These are phyloP conservation scores for Thermothielavioides terrestris DNA, from an alignment of 495 filamentous ascomycete species.

Conservation along the genomic window DNA sequence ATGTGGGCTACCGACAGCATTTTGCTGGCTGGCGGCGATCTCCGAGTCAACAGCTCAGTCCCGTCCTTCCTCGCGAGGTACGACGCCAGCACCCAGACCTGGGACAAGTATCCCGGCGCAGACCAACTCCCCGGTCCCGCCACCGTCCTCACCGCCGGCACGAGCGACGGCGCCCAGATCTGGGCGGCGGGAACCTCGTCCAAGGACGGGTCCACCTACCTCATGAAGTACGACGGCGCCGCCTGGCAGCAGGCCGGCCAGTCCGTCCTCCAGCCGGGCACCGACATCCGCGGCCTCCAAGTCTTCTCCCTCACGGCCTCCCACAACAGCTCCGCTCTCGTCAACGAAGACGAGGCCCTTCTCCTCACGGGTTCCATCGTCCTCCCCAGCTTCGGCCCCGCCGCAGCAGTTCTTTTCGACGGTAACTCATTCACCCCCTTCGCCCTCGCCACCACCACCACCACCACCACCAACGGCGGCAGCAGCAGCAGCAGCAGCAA, in stretches of 20 bases:
- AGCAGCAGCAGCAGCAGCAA: background rate
- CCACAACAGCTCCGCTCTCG: conserved; percentile 55
- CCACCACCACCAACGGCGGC: conserved; percentile 49
- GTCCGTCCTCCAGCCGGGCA: conserved; percentile 48
- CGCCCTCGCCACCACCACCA: conserved; percentile 59
- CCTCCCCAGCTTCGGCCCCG: conserved; percentile 64
- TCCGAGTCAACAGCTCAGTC: conserved; percentile 55
- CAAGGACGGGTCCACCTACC: conserved; percentile 57
- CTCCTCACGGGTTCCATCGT: conserved; percentile 72
- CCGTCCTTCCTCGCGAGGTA: conserved; percentile 65
- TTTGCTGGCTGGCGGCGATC: conserved; percentile 67
- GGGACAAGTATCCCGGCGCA: conserved; percentile 58
- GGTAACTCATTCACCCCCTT: conserved; percentile 71
- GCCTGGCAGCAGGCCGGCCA: conserved; percentile 46
- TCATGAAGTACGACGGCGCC: conserved; percentile 64
- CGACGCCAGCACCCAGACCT: conserved; percentile 51
- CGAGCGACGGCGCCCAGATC: conserved; percentile 54
- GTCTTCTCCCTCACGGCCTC: conserved; percentile 58
- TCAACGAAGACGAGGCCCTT: conserved; percentile 60
- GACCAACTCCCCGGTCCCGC: conserved; percentile 66
- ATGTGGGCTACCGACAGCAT: conserved; percentile 62
- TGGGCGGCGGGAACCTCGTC: conserved; percentile 67
- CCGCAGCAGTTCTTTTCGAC: conserved; percentile 81
- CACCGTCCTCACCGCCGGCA: conserved; percentile 64
- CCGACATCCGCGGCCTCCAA: conserved; percentile 69